These are phyloP conservation scores for Kalaharituber pfeilii DNA, from an alignment of 2,329 filamentous ascomycete genomes.

Conservation along the genomic window DNA sequence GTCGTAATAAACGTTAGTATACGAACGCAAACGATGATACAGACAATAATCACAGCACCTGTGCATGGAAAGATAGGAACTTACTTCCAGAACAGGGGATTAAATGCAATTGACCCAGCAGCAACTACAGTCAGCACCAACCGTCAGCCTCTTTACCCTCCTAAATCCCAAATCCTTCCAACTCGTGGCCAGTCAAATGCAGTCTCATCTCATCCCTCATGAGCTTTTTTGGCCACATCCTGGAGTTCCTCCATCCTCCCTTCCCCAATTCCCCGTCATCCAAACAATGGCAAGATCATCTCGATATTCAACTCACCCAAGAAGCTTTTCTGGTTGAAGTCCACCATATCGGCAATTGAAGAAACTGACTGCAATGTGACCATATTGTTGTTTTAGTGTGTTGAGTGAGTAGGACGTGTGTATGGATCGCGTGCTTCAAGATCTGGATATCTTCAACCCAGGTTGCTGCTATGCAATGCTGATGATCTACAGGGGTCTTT, in stretches of 20 bases:
- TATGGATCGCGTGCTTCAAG: no score
- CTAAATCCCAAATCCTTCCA: neutral
- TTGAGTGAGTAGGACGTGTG: no score
- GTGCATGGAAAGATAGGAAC: constrained; percentile 27
- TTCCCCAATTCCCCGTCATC: neutral
- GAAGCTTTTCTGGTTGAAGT: neutral
- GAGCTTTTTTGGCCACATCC: no score
- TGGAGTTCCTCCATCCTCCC: neutral
- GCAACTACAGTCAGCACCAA: constrained; percentile 42
- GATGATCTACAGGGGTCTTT: no score
- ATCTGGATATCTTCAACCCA: no score
- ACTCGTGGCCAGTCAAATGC: no score
- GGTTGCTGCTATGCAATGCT: no score
- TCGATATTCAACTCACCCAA: neutral
- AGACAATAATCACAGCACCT: constrained; percentile 4
- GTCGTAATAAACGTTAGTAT: no score
- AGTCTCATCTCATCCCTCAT: no score
- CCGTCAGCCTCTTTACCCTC: neutral
- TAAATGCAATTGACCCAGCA: constrained; percentile 70
- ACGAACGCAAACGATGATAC: no score
- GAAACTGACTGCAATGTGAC: neutral
- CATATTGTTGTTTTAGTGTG: no score
- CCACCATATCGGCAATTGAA: neutral
- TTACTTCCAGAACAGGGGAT: constrained; percentile 99
- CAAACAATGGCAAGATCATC: neutral